Conservation (phyloP, 2,329 filamentous ascomycete species). For the Zymoseptoria tritici region DNA sequence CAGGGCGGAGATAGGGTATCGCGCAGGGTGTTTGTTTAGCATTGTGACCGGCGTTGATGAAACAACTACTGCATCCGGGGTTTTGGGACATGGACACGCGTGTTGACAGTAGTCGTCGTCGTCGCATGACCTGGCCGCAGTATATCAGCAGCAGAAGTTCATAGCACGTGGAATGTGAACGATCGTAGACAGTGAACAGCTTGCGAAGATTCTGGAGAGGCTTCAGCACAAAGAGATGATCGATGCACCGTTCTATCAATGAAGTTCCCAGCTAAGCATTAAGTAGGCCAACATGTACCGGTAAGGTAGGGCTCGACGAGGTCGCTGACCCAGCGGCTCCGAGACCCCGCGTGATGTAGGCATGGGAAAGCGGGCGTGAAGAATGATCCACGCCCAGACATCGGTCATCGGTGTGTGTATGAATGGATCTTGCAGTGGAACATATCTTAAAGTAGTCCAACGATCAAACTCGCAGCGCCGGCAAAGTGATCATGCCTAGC, state of each 20-base stretch:
- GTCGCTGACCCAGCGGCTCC: too few relatives aligned
- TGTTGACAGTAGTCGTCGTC: background rate
- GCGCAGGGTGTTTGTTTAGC: background rate
- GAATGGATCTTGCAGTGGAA: too few relatives aligned
- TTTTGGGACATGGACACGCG: background rate
- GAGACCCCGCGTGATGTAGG: too few relatives aligned
- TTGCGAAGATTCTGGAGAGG: background rate
- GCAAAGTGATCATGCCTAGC: too few relatives aligned
- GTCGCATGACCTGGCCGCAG: background rate
- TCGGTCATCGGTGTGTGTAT: too few relatives aligned
- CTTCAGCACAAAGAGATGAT: background rate
- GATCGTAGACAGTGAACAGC: background rate
- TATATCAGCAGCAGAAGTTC: background rate
- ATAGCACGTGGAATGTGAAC: background rate
- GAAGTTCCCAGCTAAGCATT: background rate
- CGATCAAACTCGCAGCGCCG: too few relatives aligned
- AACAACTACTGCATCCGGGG: background rate
- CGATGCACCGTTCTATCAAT: background rate
- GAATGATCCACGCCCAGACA: too few relatives aligned
- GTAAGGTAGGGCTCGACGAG: too few relatives aligned
- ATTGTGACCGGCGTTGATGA: background rate
- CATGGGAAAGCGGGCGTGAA: too few relatives aligned
- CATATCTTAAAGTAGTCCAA: too few relatives aligned
- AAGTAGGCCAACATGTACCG: too few relatives aligned
- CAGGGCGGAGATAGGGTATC: conserved; percentile 12